A percentile compares a stretch with the other conserved stretches of the same genome.
These are phyloP conservation scores for Entoloma clypeatum DNA, from an alignment of 1,284 basidiomycete genomes.

Conservation along the genomic window DNA sequence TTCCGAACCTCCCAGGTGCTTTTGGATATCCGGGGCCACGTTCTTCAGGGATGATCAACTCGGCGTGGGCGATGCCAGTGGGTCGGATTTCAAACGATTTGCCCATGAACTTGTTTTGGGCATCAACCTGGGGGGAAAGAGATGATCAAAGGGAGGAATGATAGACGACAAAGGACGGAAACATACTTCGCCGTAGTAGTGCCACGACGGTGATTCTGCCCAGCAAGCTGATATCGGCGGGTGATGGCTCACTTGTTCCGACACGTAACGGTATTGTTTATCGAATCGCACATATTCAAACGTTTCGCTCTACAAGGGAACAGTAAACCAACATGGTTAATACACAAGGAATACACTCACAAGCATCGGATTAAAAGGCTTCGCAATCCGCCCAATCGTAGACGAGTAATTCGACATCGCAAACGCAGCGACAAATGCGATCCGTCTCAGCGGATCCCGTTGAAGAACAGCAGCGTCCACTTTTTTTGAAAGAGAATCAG, in stretches of 20 bases:
- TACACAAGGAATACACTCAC: constrained; percentile 38
- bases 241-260: constrained; percentile 95
- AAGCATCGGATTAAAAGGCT: constrained; percentile 92
- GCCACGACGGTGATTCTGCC: constrained; percentile 87
- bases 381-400: constrained; percentile 93
- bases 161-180: background rate
- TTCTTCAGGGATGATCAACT: constrained; percentile 75
- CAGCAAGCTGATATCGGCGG: constrained; percentile 98
- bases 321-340: background rate
- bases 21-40: constrained; percentile 58
- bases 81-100: constrained; percentile 96
- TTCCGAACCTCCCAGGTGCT: constrained; percentile 35
- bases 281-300: constrained; percentile 92
- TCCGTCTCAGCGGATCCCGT: constrained; percentile 74
- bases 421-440: constrained; percentile 95
- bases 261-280: constrained; percentile 88
- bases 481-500: constrained; percentile 31
- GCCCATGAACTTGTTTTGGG: constrained; percentile 94
- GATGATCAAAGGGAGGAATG: background rate
- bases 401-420: constrained; percentile 98
- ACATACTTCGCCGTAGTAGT: constrained; percentile 85
- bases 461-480: constrained; percentile 84
- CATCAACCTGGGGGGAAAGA: constrained; percentile 59
- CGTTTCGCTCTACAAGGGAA: constrained; percentile 62
- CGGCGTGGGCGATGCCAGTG: constrained; percentile 89